Evolutionary conservation across 495 filamentous ascomycete species (phyloP).

Genomic region (Penicillium odoratum): DNA sequence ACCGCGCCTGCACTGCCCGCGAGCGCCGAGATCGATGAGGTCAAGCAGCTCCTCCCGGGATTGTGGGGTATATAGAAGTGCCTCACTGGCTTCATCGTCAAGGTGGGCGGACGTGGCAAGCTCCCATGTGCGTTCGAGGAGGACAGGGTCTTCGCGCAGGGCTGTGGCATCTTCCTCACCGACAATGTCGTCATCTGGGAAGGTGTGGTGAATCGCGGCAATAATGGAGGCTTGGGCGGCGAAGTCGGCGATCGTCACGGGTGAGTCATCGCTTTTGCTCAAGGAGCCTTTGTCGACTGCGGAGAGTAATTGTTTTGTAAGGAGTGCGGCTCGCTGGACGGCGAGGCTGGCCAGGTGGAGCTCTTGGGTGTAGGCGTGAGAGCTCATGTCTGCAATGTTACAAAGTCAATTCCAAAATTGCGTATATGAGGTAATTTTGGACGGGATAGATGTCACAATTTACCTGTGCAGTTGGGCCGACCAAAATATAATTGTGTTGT

Average conservation of each 20-base stretch:
- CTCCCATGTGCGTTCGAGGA: conserved; percentile 55
- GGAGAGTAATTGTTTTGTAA: conserved; percentile 52
- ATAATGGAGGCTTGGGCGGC: conserved; percentile 65
- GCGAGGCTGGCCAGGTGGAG: conserved; percentile 50
- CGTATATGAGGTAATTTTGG: neutral
- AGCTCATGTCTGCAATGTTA: conserved; percentile 9
- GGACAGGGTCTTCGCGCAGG: conserved; percentile 47
- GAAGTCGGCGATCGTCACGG: conserved; percentile 69
- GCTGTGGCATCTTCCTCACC: conserved; percentile 61
- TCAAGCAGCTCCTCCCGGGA: conserved; percentile 57
- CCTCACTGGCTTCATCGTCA: conserved; percentile 40
- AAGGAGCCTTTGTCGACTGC: conserved; percentile 47
- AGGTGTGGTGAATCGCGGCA: conserved; percentile 50
- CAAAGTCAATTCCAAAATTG: neutral
- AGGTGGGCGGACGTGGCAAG: conserved; percentile 43
- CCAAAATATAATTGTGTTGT: neutral
- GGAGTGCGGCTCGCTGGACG: conserved; percentile 53
- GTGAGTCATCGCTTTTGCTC: conserved; percentile 60
- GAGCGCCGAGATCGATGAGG: conserved; percentile 61
- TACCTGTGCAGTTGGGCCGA: neutral
- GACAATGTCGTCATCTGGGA: conserved; percentile 59
- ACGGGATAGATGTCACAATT: neutral
- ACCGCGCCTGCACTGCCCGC: conserved; percentile 37
- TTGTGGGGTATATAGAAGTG: conserved; percentile 40
- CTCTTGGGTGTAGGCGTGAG: conserved; percentile 45